A percentile compares a stretch with the other conserved stretches of the same genome.
Evolutionary conservation across 768 basidiomycete species (phyloP).

Genomic region (Trametes cinnabarina): DNA sequence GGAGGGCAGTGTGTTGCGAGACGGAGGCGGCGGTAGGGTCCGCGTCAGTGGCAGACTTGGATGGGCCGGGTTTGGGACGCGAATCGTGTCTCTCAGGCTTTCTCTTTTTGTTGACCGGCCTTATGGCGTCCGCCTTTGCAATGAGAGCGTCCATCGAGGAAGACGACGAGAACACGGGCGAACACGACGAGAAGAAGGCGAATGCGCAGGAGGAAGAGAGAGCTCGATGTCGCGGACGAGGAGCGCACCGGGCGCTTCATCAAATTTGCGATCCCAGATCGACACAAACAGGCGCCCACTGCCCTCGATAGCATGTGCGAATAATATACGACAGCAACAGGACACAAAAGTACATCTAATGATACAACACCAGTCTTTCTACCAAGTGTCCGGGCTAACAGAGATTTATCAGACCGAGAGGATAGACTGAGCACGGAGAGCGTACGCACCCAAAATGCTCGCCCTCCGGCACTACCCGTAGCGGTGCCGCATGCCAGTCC

Average conservation of each 20-base stretch:
- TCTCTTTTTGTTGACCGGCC: slow-evolving; percentile 41
- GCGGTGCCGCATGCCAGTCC: slow-evolving; percentile 29
- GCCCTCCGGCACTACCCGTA: slow-evolving; percentile 21
- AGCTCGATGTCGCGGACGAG: background rate
- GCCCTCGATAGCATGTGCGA: too few relatives aligned
- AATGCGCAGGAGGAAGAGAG: background rate
- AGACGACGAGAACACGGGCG: background rate
- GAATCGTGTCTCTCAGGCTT: slow-evolving; percentile 19
- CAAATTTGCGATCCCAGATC: slow-evolving; percentile 6
- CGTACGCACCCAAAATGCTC: slow-evolving; percentile 30
- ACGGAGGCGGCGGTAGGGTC: slow-evolving; percentile 25
- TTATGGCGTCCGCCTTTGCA: slow-evolving; percentile 62
- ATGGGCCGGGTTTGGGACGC: slow-evolving; percentile 16
- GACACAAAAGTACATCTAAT: slow-evolving; percentile 12
- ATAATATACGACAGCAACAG: slow-evolving; percentile 10
- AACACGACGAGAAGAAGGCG: background rate
- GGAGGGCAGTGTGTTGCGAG: slow-evolving; percentile 49
- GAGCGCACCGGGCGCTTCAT: background rate
- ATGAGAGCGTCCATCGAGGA: slow-evolving; percentile 66
- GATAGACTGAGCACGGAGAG: too few relatives aligned
- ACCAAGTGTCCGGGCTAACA: slow-evolving; percentile 17
- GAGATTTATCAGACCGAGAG: too few relatives aligned
- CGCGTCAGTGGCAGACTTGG: slow-evolving; percentile 8
- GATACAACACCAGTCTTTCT: slow-evolving; percentile 9
- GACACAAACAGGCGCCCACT: background rate